phyloP scores from a whole-genome alignment of 179 eudicot species.

The Pouteria campechiana region DNA sequence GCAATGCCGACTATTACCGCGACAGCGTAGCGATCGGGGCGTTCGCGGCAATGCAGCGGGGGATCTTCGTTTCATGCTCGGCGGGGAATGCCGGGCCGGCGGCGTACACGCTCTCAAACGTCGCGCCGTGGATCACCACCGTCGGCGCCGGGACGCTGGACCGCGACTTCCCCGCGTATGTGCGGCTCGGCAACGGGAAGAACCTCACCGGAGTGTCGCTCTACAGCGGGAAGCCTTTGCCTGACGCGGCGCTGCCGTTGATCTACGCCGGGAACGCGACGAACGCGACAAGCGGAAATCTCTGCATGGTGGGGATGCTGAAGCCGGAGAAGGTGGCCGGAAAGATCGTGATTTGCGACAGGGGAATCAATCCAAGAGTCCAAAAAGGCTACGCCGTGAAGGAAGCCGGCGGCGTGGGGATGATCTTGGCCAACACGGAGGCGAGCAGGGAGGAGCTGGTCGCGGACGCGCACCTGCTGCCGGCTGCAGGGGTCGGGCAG shows the following conservation, averaged over 20 bases:
- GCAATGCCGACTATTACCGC: constrained; percentile 42
- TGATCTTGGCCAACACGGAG: constrained; percentile 65
- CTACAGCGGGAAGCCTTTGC: constrained; percentile 36
- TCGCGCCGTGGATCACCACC: constrained; percentile 88
- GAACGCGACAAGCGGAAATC: constrained; percentile 36
- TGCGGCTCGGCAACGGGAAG: constrained; percentile 38
- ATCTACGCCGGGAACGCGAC: constrained; percentile 73
- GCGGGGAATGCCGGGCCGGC: constrained; percentile 82
- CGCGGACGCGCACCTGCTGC: constrained; percentile 76
- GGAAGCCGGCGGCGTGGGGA: constrained; percentile 69
- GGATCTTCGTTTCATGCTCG: constrained; percentile 68
- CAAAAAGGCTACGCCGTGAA: constrained; percentile 71
- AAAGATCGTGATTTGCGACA: constrained; percentile 69
- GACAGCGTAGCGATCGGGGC: constrained; percentile 82
- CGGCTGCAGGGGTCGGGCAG: constrained; percentile 67
- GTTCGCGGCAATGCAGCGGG: constrained; percentile 75
- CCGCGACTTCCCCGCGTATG: constrained; percentile 68
- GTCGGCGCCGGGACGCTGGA: constrained; percentile 86
- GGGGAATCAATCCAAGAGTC: constrained; percentile 61
- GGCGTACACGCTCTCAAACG: constrained; percentile 44
- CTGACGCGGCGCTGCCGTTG: constrained; percentile 34
- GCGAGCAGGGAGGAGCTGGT: constrained; percentile 78
- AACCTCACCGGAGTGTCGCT: constrained; percentile 68
- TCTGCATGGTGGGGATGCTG: constrained; percentile 56
- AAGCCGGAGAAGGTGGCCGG: constrained; percentile 50